Conservation (phyloP, 805 yeast genomes). For the Pichia gijzeniarum region DNA sequence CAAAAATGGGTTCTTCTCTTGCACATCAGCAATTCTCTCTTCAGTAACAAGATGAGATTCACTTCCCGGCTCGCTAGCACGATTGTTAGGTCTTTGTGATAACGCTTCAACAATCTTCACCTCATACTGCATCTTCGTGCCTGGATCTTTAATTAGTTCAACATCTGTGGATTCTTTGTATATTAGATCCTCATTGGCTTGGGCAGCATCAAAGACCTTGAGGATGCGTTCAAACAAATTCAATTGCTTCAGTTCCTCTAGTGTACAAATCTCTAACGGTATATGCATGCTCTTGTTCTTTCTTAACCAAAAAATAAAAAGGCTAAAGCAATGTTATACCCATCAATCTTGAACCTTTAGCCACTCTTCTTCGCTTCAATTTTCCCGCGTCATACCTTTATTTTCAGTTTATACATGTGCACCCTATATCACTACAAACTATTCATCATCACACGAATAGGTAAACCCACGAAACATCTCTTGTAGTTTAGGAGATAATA, state of each 20-base stretch:
- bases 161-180: slow-evolving; percentile 16
- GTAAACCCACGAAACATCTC: slow-evolving; percentile 98
- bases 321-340: too few relatives aligned
- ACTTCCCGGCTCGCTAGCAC: slow-evolving; percentile 29
- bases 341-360: too few relatives aligned
- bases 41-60: slow-evolving; percentile 31
- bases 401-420: too few relatives aligned
- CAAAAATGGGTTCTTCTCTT: slow-evolving; percentile 62
- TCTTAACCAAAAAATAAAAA: background rate
- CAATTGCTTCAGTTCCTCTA: slow-evolving; percentile 20
- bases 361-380: too few relatives aligned
- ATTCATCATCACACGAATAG: slow-evolving; percentile 58
- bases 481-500: slow-evolving; percentile 80
- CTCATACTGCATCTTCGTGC: slow-evolving; percentile 24
- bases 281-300: background rate
- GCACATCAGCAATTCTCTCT: slow-evolving; percentile 27
- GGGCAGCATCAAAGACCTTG: slow-evolving; percentile 21
- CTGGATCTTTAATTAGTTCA: slow-evolving; percentile 21
- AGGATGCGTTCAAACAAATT: slow-evolving; percentile 17
- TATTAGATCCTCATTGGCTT: slow-evolving; percentile 21
- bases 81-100: slow-evolving; percentile 30
- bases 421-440: too few relatives aligned
- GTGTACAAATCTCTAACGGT: slow-evolving; percentile 9
- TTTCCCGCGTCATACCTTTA: too few relatives aligned
- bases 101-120: slow-evolving; percentile 30